Evolutionary conservation across 768 basidiomycete genomes (phyloP), one percentile per base, ranked within the genome.

Genomic region (Mycena filopes): DNA sequence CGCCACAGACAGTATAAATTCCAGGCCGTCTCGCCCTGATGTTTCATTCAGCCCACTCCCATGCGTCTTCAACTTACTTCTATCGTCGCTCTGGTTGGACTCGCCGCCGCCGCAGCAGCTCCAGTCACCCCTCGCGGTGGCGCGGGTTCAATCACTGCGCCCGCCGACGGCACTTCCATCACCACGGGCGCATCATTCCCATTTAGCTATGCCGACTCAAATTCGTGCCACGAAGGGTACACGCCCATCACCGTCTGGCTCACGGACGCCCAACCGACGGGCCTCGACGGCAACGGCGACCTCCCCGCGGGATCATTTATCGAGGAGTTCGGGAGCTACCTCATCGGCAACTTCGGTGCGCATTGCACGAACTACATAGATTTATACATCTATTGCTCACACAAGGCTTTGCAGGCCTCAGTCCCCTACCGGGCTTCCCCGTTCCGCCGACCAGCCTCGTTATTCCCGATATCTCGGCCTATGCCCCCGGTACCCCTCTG

Each of bases 161-260:
- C 62, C 12, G 10, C 26, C 5, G 18, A 38, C 12, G 40, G 48
- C n/a, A 55, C 55, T 16, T 20, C 46, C 21, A 45, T 63, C 48
- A 50, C 15, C 47, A 56, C 55, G 15, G 62, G 62, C 23, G 38
- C 18, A 7, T 41, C 48, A n/a, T 56, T 56, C 28, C 28, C 54
- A 5, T 63, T 55, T 48, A 56, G 20, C 23, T 63, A 63, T n/a
- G 29, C 11, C 47, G 48, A 63, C n/a, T 21, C n/a, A 8, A 63
- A 63, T 21, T 49, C 47, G 54, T 63, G 62, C 47, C 43, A 63
- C 26, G 54, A 29, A 38, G 62, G 62, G 15, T 63, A 63, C 28
- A 56, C 62, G 1, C 47, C 62, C 41, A 56, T 63, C 28, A 63
- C 46, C 16, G 26, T 63, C 21, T 63, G 55, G 47, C 62, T 63